Conservation (phyloP, 2,329 filamentous ascomycete genomes). For the Xylaria sp. region DNA sequence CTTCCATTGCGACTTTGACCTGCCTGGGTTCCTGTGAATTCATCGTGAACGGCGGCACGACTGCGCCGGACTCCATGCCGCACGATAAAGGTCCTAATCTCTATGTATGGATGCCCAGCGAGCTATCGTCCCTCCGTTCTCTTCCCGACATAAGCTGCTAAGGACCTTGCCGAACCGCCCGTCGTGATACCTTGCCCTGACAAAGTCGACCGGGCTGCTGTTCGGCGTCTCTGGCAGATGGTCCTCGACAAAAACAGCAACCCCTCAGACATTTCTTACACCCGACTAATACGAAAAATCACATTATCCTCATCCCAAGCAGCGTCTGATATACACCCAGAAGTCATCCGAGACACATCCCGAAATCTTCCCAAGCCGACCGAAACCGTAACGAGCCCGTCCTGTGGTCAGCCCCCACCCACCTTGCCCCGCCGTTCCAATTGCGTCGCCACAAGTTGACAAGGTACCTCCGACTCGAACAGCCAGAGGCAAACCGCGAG, state of each 20-base stretch:
- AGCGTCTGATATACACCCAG: conserved; percentile 35
- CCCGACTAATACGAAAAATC: conserved; percentile 53
- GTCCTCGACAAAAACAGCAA: conserved; percentile 66
- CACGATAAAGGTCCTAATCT: conserved; percentile 26
- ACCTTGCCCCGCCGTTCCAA: not conserved
- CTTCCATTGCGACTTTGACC: not conserved
- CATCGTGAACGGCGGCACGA: conserved; percentile 1
- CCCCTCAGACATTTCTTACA: conserved; percentile 61
- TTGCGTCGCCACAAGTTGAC: not conserved
- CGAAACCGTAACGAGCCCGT: not conserved
- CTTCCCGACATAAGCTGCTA: conserved; percentile 36
- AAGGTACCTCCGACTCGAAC: conserved; percentile 36
- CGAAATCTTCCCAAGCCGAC: conserved; percentile 33
- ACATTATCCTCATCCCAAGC: conserved; percentile 42
- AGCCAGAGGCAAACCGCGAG: conserved; percentile 42
- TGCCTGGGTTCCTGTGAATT: conserved; percentile 5
- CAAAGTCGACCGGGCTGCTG: conserved; percentile 14
- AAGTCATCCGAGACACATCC: conserved; percentile 47
- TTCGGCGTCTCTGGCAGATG: conserved; percentile 65
- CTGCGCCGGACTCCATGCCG: conserved; percentile 27
- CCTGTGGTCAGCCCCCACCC: not conserved
- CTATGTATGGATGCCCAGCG: conserved; percentile 37
- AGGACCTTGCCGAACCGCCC: conserved; percentile 27
- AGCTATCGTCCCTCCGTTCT: conserved; percentile 25
- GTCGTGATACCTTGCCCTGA: conserved; percentile 13